These are phyloP conservation scores for Trifolium repens DNA, from an alignment of 306 rosid genomes.

Conservation along the genomic window DNA sequence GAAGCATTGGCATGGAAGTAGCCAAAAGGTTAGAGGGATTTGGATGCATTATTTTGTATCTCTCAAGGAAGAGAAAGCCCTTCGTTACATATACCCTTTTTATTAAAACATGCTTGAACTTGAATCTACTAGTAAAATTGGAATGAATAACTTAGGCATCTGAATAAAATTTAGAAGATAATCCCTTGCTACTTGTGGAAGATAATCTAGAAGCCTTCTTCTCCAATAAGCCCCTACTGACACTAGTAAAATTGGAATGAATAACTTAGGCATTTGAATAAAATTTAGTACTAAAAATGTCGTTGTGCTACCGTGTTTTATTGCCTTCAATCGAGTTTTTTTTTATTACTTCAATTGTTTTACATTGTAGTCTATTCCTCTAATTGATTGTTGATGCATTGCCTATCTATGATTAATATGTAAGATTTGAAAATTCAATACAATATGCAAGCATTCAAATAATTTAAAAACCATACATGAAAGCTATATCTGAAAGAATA, in stretches of 20 bases:
- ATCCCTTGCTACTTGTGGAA: not conserved
- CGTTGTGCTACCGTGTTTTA: not conserved
- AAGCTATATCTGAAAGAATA: conserved; percentile 49
- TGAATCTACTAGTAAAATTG: not conserved
- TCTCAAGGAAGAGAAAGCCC: conserved; percentile 47
- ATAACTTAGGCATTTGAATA: not conserved
- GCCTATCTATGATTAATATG: too few relatives aligned
- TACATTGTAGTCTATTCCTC: too few relatives aligned
- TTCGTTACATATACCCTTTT: conserved; percentile 41
- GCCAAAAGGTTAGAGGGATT: conserved; percentile 55
- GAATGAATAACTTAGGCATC: too few relatives aligned
- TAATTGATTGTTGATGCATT: too few relatives aligned
- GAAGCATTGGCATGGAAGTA: conserved; percentile 56
- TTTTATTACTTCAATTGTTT: too few relatives aligned
- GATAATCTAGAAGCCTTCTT: conserved; percentile 58
- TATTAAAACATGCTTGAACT: conserved; percentile 42
- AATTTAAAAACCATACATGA: conserved; percentile 36
- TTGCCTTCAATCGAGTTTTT: not conserved
- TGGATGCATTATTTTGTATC: conserved; percentile 52
- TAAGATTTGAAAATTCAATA: not conserved
- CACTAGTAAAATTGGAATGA: conserved; percentile 9
- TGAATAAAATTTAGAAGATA: too few relatives aligned
- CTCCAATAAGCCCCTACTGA: conserved; percentile 38
- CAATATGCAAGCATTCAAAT: conserved; percentile 15
- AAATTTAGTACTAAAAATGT: not conserved